phyloP scores from a whole-genome alignment of 1,139 yeast species.

The Arxiozyma slooffiae region DNA sequence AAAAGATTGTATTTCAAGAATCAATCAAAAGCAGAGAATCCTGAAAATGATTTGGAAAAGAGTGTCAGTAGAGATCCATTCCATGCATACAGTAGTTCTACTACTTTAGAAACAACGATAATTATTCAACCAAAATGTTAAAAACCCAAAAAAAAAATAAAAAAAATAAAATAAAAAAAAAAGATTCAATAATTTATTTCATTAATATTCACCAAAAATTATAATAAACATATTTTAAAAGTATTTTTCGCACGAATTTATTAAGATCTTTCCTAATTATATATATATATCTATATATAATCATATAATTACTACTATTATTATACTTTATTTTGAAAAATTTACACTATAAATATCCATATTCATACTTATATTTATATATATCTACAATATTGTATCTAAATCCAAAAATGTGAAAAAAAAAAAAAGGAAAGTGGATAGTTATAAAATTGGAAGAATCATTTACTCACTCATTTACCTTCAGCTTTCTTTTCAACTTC shows the following conservation, averaged over 20 bases:
- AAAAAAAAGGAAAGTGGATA: not conserved
- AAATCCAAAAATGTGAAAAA: not conserved
- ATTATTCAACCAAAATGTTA: constrained; percentile 8
- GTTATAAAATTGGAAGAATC: not conserved
- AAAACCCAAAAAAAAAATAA: not conserved
- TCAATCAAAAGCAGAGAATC: constrained; percentile 39
- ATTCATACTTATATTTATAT: not conserved
- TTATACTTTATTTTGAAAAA: not conserved
- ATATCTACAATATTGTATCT: constrained; percentile 1
- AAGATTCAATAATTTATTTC: not conserved
- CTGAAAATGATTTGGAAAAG: constrained; percentile 56
- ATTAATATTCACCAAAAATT: not conserved
- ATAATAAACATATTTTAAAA: too few species aligned
- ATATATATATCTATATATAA: too few species aligned
- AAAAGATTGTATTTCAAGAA: constrained; percentile 50
- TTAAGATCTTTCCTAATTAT: not conserved
- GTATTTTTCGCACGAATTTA: not conserved
- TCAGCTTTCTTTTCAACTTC: constrained; percentile 23
- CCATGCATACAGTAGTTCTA: constrained; percentile 38
- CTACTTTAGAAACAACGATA: constrained; percentile 22
- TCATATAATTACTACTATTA: not conserved
- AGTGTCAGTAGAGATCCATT: constrained; percentile 44
- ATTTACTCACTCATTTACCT: not conserved
- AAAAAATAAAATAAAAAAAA: not conserved
- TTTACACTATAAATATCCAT: not conserved